Base-by-base conservation (phyloP, 2,329 filamentous ascomycete species). In the Fusarium aywerte region DNA sequence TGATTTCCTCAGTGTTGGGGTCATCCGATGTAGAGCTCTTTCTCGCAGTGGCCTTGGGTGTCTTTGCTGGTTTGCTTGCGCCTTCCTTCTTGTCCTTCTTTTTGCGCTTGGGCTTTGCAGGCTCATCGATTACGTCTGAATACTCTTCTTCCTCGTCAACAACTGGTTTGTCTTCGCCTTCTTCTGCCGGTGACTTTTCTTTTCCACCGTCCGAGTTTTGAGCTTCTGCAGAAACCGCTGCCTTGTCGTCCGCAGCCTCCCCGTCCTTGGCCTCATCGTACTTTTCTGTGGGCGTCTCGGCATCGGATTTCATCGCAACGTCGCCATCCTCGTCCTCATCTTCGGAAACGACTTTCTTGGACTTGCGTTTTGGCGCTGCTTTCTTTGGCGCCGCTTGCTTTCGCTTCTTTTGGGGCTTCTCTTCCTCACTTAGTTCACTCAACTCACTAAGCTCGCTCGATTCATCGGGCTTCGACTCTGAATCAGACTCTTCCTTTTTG, bases 1-100 rank as follows among this genome's bases (percentile, higher is more conserved):
- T 98, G 75, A 97, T 91, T 76, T 97, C 92, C 5, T 87, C 89
- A 60, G 92, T 88, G 62, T 93, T 86, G 0, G 90, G 87, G 65
- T 93, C 76, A 18, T 80, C 74, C 4, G 77, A 48, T 9, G 70
- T 61, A 20, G 73, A 38, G 48, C 79, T 77, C 61, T 72, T 77
- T 65, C 76, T 78, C 45, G 48, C 31, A 7, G 54, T 44, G 16
- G 73, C 43, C 47, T 78, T 80, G 32, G 73, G 29, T 7, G 67
- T 40, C 33, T 74, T 76, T 33, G 65, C 35, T 23, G 64, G 49
- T 44, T 78, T 79, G 18, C 60, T 68, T 13, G 68, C 38, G 1
- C 57, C 7, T n/a, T 74, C 70, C 21, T 77, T 78, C 54, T 72
- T 68, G 21, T 81, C 77, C 62, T 81, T 80, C 68, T 87, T 89